These are phyloP conservation scores for Starmerella vaccinii DNA, from an alignment of 805 yeast genomes.

Conservation along the genomic window DNA sequence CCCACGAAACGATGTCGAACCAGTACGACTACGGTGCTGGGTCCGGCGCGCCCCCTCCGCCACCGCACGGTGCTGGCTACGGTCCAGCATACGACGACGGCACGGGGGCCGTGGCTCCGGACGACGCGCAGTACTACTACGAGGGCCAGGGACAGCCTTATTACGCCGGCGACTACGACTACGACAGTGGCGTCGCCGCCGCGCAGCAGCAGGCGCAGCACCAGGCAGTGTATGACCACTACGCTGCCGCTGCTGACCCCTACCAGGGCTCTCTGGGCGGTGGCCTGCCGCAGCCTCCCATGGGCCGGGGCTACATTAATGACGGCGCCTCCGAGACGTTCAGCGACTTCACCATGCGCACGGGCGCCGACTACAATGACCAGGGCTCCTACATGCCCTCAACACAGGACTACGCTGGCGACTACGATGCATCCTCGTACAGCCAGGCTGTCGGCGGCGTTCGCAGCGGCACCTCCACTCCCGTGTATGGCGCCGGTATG, in stretches of 20 bases:
- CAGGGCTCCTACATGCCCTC: slow-evolving; percentile 26
- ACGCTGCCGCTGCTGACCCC: slow-evolving; percentile 23
- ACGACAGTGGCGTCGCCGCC: slow-evolving; percentile 15
- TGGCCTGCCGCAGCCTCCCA: slow-evolving; percentile 22
- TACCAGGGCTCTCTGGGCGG: slow-evolving; percentile 17
- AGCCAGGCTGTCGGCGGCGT: slow-evolving; percentile 39
- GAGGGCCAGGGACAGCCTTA: slow-evolving; percentile 25
- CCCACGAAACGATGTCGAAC: slow-evolving; percentile 18
- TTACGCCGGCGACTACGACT: slow-evolving; percentile 31
- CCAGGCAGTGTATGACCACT: slow-evolving; percentile 18
- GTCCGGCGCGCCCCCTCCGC: slow-evolving; percentile 13
- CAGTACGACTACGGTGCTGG: slow-evolving; percentile 21
- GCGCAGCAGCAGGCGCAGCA: slow-evolving; percentile 31
- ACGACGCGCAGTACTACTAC: slow-evolving; percentile 32
- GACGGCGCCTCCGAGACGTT: slow-evolving; percentile 35
- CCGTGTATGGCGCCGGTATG: slow-evolving; percentile 61
- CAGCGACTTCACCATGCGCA: slow-evolving; percentile 37
- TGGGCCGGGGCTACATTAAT: slow-evolving; percentile 25
- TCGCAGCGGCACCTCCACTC: slow-evolving; percentile 82
- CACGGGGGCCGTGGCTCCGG: slow-evolving; percentile 20
- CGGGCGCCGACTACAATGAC: slow-evolving; percentile 36
- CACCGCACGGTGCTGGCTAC: slow-evolving; percentile 14
- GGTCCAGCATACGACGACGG: slow-evolving; percentile 20
- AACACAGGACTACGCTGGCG: slow-evolving; percentile 27
- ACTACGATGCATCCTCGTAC: slow-evolving; percentile 28